A percentile compares a stretch with the other conserved stretches of the same genome.
phyloP scores from a whole-genome alignment of 352 stramenopile genomes.

The Lagenidium sp. region DNA sequence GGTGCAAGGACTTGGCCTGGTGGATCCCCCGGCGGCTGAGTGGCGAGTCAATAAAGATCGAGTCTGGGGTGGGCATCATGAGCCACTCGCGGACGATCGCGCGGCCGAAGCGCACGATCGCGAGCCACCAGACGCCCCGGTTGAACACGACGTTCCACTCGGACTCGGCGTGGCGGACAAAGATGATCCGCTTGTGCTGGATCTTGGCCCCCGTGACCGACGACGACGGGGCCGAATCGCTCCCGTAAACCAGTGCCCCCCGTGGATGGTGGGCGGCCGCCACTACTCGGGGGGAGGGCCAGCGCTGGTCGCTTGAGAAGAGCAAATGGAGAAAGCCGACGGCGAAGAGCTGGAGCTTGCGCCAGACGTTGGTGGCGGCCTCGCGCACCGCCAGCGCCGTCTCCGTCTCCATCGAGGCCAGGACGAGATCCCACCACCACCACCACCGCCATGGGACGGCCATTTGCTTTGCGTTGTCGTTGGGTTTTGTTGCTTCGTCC shows the following conservation, averaged over 20 bases:
- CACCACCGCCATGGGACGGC: neutral
- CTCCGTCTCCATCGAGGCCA: neutral
- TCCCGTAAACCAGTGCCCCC: too few species aligned
- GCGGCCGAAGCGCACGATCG: conserved; percentile 34
- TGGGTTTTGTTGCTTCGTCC: too few species aligned
- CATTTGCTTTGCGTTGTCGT: too few species aligned
- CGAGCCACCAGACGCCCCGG: conserved; percentile 39
- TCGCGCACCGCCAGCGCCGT: conserved; percentile 16
- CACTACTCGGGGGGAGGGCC: conserved; percentile 6
- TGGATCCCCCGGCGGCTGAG: conserved; percentile 46
- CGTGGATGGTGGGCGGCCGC: too few species aligned
- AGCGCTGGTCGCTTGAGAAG: conserved; percentile 65
- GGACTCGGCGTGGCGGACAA: conserved; percentile 82
- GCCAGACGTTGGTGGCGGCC: conserved; percentile 32
- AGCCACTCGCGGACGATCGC: conserved; percentile 59
- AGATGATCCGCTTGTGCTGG: conserved; percentile 54
- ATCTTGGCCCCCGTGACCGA: conserved; percentile 1
- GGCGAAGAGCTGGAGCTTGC: conserved; percentile 58
- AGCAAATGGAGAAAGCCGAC: conserved; percentile 54
- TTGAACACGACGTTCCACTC: conserved; percentile 89
- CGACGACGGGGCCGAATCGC: neutral
- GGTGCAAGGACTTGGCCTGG: conserved; percentile 48
- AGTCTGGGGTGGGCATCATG: conserved; percentile 53
- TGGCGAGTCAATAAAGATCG: conserved; percentile 80
- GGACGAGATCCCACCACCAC: too few species aligned